phyloP scores from a whole-genome alignment of 2,329 filamentous ascomycete species.

The Neurospora sp. region DNA sequence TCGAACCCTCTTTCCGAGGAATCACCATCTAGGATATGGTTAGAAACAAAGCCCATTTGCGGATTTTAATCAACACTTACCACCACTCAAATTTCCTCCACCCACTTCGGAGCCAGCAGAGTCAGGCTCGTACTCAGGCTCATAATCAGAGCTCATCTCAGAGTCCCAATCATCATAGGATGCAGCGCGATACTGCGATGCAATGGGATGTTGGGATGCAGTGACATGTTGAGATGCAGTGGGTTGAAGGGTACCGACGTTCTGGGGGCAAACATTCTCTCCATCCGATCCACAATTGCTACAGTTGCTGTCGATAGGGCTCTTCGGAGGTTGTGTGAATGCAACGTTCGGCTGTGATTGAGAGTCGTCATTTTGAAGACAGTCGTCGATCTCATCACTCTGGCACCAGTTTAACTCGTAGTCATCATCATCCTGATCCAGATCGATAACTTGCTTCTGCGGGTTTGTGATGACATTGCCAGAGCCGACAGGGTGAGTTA shows the following conservation, averaged over 20 bases:
- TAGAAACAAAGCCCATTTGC: background rate
- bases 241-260: background rate
- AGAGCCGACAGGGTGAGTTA: constrained; percentile 8
- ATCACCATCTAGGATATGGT: background rate
- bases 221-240: background rate
- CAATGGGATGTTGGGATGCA: background rate
- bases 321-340: background rate
- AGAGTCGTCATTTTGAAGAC: background rate
- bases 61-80: background rate
- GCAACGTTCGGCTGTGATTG: background rate
- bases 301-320: background rate
- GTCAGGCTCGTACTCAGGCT: background rate
- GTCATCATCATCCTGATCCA: constrained; percentile 1
- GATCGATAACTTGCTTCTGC: background rate
- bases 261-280: background rate
- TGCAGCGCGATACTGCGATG: background rate
- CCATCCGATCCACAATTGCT: background rate
- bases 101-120: background rate
- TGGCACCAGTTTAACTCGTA: background rate
- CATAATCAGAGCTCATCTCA: background rate
- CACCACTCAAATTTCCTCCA: background rate
- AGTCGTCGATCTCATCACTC: background rate
- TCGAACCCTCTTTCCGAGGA: background rate
- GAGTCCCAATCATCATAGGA: background rate
- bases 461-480: background rate